A percentile compares a stretch with the other conserved stretches of the same genome.
Evolutionary conservation across 768 basidiomycete genomes (phyloP).

Genomic region (Suillus occidentalis): DNA sequence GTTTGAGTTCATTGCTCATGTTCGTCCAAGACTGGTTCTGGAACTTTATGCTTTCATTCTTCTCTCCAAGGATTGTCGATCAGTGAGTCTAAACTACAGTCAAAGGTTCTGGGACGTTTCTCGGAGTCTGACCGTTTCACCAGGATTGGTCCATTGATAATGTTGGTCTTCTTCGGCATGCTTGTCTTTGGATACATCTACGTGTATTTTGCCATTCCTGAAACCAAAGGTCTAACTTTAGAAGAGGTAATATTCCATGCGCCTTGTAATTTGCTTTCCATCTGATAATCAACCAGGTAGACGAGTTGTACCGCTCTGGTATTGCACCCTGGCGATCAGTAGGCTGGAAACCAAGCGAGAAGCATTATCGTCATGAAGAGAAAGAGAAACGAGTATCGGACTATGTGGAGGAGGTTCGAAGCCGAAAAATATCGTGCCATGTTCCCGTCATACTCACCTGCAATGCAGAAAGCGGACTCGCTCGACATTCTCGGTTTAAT

Average conservation of each 20-base stretch:
- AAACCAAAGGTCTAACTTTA: slow-evolving; percentile 75
- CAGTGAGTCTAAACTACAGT: slow-evolving; percentile 34
- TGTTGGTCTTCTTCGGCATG: slow-evolving; percentile 77
- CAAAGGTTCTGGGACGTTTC: background rate
- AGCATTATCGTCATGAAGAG: slow-evolving; percentile 36
- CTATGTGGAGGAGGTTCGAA: slow-evolving; percentile 16
- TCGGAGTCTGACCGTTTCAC: background rate
- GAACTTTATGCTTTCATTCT: slow-evolving; percentile 76
- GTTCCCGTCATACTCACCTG: no score
- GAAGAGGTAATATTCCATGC: slow-evolving; percentile 52
- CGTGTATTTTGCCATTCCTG: slow-evolving; percentile 76
- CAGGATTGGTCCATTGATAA: slow-evolving; percentile 72
- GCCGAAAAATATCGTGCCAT: no score
- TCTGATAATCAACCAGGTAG: slow-evolving; percentile 43
- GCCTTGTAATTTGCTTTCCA: background rate
- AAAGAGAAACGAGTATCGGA: slow-evolving; percentile 25
- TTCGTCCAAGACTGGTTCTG: slow-evolving; percentile 56
- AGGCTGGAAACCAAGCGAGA: slow-evolving; percentile 53
- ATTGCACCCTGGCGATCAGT: slow-evolving; percentile 67
- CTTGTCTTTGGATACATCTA: slow-evolving; percentile 67
- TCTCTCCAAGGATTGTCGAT: slow-evolving; percentile 64
- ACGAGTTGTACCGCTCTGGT: slow-evolving; percentile 71
- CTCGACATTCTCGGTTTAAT: no score
- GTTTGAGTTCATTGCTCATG: slow-evolving; percentile 10
- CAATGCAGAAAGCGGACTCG: no score